A percentile compares a stretch with the other conserved stretches of the same genome.
Evolutionary conservation across 371 early-diverging fungal species (phyloP).

Genomic region (Circinella umbellata): DNA sequence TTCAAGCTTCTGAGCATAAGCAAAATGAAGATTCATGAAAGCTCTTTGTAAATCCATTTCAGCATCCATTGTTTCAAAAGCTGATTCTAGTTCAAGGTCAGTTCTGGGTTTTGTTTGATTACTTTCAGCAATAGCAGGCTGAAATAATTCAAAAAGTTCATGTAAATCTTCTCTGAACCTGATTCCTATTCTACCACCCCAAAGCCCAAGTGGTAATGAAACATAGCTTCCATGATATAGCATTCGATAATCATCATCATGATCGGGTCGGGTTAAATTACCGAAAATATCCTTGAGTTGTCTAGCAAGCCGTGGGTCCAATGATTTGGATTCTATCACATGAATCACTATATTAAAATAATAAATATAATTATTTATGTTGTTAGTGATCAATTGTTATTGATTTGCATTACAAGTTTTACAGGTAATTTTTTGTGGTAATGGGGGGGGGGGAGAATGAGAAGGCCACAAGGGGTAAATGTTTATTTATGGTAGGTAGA

Average conservation of each 20-base stretch:
- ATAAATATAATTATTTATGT: not conserved
- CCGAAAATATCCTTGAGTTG: conserved; percentile 33
- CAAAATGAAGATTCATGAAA: conserved; percentile 46
- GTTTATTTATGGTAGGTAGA: no score
- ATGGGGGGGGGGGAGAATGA: no score
- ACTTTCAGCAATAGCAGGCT: conserved; percentile 10
- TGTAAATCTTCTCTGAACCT: conserved; percentile 48
- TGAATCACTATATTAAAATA: conserved; percentile 26
- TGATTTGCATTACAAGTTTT: no score
- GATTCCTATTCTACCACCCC: conserved; percentile 53
- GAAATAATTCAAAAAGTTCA: conserved; percentile 26
- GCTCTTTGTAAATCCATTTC: conserved; percentile 37
- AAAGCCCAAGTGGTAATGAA: conserved; percentile 52
- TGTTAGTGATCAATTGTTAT: no score
- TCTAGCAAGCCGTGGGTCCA: conserved; percentile 42
- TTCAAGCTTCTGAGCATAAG: conserved; percentile 24
- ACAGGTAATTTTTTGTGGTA: no score
- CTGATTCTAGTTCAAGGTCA: conserved; percentile 30
- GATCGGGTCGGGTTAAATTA: conserved; percentile 4
- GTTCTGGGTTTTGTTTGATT: conserved; percentile 11
- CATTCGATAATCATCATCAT: not conserved
- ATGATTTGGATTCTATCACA: conserved; percentile 29
- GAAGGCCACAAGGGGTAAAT: no score
- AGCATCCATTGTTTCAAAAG: conserved; percentile 32
- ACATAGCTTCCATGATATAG: conserved; percentile 32